A percentile compares a stretch with the other conserved stretches of the same genome.
phyloP scores from a whole-genome alignment of 208 protist genomes.

The Wallacemonas sp. region DNA sequence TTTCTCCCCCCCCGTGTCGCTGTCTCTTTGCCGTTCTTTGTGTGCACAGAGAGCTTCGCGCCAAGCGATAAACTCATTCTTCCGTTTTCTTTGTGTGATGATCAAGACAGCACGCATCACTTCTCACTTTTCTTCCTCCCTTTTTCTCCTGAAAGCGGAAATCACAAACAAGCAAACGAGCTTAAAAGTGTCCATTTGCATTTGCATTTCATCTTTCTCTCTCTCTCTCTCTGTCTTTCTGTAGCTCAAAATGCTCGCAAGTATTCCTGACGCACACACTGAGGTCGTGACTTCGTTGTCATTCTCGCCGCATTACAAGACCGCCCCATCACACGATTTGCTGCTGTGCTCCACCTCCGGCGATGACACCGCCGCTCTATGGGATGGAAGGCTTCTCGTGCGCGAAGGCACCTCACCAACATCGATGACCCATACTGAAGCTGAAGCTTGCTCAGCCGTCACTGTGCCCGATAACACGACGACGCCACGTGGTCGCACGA shows the following conservation, averaged over 20 bases:
- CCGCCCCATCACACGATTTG: conserved; percentile 16
- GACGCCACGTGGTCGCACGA: conserved; percentile 23
- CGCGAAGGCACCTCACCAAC: too few relatives aligned
- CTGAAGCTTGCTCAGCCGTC: too few relatives aligned
- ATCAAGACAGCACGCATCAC: too few relatives aligned
- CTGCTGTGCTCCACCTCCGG: conserved; percentile 79
- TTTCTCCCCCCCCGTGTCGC: too few relatives aligned
- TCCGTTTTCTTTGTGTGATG: too few relatives aligned
- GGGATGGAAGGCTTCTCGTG: conserved; percentile 47
- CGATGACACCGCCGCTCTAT: conserved; percentile 82
- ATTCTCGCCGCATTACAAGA: conserved; percentile 53
- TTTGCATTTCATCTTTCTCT: conserved; percentile 13
- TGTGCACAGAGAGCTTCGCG: too few relatives aligned
- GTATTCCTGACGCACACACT: conserved; percentile 44
- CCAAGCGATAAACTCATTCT: too few relatives aligned
- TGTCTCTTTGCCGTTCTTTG: too few relatives aligned
- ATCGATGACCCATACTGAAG: too few relatives aligned
- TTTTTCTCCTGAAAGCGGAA: conserved; percentile 9
- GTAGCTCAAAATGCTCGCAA: background rate
- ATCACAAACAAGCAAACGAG: too few relatives aligned
- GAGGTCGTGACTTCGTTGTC: conserved; percentile 76
- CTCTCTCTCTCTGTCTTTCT: background rate
- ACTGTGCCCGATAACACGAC: too few relatives aligned
- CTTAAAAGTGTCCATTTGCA: background rate
- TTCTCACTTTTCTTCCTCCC: conserved; percentile 5